Evolutionary conservation across 768 basidiomycete genomes (phyloP), one percentile per base, ranked within the genome.

Genomic region (Punctularia strigosozonata): DNA sequence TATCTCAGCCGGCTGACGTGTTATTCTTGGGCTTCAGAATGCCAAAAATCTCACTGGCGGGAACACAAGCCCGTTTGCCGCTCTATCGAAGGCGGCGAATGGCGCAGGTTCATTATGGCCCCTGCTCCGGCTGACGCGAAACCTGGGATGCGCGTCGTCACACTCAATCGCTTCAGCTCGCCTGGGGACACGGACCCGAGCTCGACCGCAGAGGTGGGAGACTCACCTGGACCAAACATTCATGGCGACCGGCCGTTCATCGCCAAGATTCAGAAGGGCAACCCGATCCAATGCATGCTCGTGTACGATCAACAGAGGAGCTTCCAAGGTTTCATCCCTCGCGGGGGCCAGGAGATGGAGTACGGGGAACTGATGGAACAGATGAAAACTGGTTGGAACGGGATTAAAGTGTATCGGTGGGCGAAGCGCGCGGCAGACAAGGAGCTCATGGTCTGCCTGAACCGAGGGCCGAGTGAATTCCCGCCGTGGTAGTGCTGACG

Each of bases 301-400:
- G 45, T 67, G 2, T 66, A 69, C 40, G 68, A 68, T 43, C 51
- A 60, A 14, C 59, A 64, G 44, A 55, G 58, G 31, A 62, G 56
- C 25, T 64, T 68, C 34, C 47, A 61, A 25, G 52, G 51, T 13
- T 48, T 51, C 25, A 56, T 62, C 55, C 41, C 48, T 41, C 50
- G 46, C 34, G 35, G 19, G 3, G 43, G 43, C 19, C 49, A 58
- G 37, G 43, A 42, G 3, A 38, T 31, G 12, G 46, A 51, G 17
- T 56, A 46, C n/a, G 31, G 42, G 18, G 34, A 5, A 4, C 50
- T 47, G 33, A 48, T 50, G 40, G 18, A 20, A 25, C 44, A 50
- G 13, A 48, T 46, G 31, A 17, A 41, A 8, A 44, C 47, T 10
- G 46, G 49, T 26, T 42, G 42, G 18, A 39, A 30, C 6, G 48